Conservation (phyloP, 139 green algal species). For the Auxenochlorella protothecoides region DNA sequence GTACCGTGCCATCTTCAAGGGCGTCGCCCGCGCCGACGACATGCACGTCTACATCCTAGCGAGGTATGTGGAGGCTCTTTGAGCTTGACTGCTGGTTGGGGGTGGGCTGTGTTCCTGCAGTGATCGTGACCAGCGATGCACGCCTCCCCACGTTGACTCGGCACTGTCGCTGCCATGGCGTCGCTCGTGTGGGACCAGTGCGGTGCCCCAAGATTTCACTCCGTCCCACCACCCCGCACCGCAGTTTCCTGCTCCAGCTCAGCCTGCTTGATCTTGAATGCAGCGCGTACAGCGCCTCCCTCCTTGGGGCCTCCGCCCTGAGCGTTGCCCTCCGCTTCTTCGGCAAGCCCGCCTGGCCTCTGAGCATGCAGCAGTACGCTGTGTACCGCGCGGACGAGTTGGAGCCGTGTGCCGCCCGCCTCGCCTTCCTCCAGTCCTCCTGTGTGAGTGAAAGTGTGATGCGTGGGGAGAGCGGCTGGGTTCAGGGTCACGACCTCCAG, state of each 20-base stretch:
- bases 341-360: slow-evolving; percentile 29
- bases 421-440: not conserved
- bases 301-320: slow-evolving; percentile 36
- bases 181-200: no score
- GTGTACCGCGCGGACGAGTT: slow-evolving; percentile 34
- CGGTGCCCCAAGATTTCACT: no score
- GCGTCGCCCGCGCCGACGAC: slow-evolving; percentile 21
- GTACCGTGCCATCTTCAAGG: slow-evolving; percentile 28
- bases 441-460: not conserved
- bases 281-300: slow-evolving; percentile 15
- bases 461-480: no score
- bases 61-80: slow-evolving; percentile 13
- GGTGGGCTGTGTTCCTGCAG: no score
- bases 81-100: no score
- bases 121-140: no score
- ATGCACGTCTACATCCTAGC: slow-evolving; percentile 55
- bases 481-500: no score
- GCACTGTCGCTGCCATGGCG: no score
- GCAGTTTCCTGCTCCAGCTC: slow-evolving; percentile 51
- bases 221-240: not conserved
- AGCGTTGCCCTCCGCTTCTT: slow-evolving; percentile 29
- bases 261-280: slow-evolving; percentile 35
- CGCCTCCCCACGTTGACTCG: no score
- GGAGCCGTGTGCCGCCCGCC: not conserved
- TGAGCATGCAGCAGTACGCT: slow-evolving; percentile 33